phyloP scores from a whole-genome alignment of 2,329 filamentous ascomycete species.

The Fusarium tjaetaba region DNA sequence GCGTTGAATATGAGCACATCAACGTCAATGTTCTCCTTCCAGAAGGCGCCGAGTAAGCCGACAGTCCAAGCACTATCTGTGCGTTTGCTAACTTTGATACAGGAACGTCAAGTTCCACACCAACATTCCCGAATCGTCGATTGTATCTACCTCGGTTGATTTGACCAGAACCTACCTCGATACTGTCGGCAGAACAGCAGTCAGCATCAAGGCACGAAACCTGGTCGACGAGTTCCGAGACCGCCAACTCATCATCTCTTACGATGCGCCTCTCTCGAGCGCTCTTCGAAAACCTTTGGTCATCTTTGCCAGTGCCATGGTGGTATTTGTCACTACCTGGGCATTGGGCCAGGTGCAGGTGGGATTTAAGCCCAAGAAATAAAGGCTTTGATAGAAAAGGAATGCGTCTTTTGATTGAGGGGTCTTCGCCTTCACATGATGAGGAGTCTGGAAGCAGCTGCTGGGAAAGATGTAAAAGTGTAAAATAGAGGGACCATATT shows the following conservation, averaged over 20 bases:
- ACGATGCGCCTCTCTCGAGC: constrained; percentile 81
- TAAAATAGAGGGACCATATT: constrained; percentile 33
- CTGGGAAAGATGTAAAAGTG: constrained; percentile 39
- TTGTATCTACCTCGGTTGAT: constrained; percentile 67
- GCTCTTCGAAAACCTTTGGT: constrained; percentile 87
- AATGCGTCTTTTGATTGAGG: constrained; percentile 12
- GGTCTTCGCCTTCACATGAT: constrained; percentile 9
- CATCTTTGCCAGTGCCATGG: constrained; percentile 77
- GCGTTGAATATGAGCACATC: constrained; percentile 84
- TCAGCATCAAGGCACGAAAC: constrained; percentile 84
- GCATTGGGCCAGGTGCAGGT: constrained; percentile 81
- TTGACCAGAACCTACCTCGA: constrained; percentile 93
- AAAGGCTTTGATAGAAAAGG: constrained; percentile 29
- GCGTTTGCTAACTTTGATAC: constrained; percentile 50
- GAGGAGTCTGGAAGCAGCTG: constrained; percentile 17
- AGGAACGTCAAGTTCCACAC: constrained; percentile 85
- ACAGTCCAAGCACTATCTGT: not conserved
- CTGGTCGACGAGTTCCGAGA: constrained; percentile 91
- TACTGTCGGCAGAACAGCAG: constrained; percentile 84
- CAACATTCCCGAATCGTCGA: constrained; percentile 70
- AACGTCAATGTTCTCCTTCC: constrained; percentile 86
- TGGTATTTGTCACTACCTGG: constrained; percentile 81
- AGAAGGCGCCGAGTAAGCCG: constrained; percentile 83
- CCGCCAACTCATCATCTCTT: constrained; percentile 84
- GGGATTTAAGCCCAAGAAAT: constrained; percentile 70